These are phyloP conservation scores for Pleoardoris graminearum DNA, from an alignment of 2,329 filamentous ascomycete genomes.

Conservation along the genomic window DNA sequence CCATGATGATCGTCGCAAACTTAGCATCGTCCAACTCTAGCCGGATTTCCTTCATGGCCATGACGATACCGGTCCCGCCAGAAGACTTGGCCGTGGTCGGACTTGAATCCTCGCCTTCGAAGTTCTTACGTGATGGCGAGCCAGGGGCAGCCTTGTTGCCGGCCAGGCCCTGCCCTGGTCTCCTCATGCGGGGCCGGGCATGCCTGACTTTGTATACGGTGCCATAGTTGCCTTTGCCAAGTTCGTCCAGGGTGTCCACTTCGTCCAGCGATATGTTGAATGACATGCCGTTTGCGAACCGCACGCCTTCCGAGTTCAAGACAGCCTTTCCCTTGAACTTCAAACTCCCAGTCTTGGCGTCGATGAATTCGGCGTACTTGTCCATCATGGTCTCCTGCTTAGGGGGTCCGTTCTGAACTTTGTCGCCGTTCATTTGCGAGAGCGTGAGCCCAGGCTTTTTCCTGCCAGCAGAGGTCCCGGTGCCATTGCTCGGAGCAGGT, in stretches of 20 bases:
- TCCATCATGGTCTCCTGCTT: slow-evolving; percentile 57
- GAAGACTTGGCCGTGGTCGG: slow-evolving; percentile 39
- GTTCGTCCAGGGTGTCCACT: slow-evolving; percentile 86
- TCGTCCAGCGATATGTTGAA: slow-evolving; percentile 97
- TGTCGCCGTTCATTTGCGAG: slow-evolving; percentile 49
- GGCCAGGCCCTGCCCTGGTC: slow-evolving; percentile 62
- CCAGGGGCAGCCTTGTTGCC: slow-evolving; percentile 56
- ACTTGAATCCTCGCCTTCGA: slow-evolving; percentile 41
- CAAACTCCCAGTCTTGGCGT: slow-evolving; percentile 86
- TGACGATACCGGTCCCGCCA: slow-evolving; percentile 74
- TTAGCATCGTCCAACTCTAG: slow-evolving; percentile 95
- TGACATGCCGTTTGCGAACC: slow-evolving; percentile 85
- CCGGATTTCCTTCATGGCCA: slow-evolving; percentile 99
- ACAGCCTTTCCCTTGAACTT: slow-evolving; percentile 92
- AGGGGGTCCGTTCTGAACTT: slow-evolving; percentile 26
- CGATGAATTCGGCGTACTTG: slow-evolving; percentile 80
- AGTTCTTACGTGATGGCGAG: slow-evolving; percentile 39
- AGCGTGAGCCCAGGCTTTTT: slow-evolving; percentile 51
- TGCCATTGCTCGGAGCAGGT: slow-evolving; percentile 45
- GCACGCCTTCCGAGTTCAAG: slow-evolving; percentile 84
- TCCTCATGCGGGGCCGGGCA: slow-evolving; percentile 67
- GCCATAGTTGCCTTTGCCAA: slow-evolving; percentile 97
- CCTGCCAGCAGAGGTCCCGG: slow-evolving; percentile 39
- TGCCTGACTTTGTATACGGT: slow-evolving; percentile 97
- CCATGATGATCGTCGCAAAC: slow-evolving; percentile 96